Percentiles rank a stretch among this genome's conserved stretches.
phyloP scores from a whole-genome alignment of 306 rosid species.

The Cucumis melo region DNA sequence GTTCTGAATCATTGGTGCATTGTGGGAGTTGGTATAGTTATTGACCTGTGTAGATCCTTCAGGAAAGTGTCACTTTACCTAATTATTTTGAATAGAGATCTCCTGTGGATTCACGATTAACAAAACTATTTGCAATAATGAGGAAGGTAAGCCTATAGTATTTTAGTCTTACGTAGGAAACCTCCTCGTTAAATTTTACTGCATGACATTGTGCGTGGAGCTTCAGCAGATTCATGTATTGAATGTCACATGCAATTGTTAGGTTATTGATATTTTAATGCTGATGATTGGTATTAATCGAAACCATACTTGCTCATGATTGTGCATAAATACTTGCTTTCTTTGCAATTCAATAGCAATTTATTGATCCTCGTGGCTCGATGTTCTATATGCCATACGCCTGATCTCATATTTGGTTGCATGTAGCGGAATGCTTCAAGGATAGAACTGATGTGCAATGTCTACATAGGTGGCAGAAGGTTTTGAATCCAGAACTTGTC shows the following conservation, averaged over 20 bases:
- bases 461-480: conserved; percentile 99
- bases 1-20: not conserved
- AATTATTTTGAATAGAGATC: not conserved
- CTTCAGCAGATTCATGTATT: not conserved
- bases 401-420: conserved; percentile 21
- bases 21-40: not conserved
- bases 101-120: not conserved
- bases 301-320: not conserved
- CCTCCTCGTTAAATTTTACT: not conserved
- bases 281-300: not conserved
- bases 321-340: not conserved
- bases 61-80: not conserved
- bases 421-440: conserved; percentile 95
- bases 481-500: conserved; percentile 93
- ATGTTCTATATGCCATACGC: not conserved
- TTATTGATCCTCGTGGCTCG: not conserved
- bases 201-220: not conserved
- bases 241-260: not conserved
- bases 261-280: not conserved
- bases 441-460: conserved; percentile 98
- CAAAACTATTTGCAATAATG: not conserved
- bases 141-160: not conserved
- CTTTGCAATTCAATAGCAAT: not conserved
- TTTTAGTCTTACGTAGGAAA: not conserved
- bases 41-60: not conserved